Base-by-base conservation (phyloP, 768 basidiomycete genomes). In the Boletus pseudo-olivaceus region DNA sequence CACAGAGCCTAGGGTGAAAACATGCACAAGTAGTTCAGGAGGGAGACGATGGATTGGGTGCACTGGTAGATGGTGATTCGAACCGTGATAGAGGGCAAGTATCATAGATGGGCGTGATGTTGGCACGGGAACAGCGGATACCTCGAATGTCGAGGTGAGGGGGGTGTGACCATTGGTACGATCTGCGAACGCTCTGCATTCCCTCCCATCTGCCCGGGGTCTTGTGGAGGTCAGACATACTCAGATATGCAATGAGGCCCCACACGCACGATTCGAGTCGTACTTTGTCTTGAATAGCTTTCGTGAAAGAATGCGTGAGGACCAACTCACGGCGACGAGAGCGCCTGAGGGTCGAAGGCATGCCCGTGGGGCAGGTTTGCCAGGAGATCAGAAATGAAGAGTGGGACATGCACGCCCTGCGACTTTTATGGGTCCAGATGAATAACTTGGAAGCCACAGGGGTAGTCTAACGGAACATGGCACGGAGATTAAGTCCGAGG, bases 1-100 rank as follows among this genome's bases (percentile, higher is more conserved):
- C 53, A 82, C 70, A 12, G 83, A 75, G 15, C 82, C 87, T 14
- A 84, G 69, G 23, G 80, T 64, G 65, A 90, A 88, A 46, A 89
- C 78, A 55, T 81, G 77, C 35, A 82, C 73, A 37, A 90, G 75
- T 17, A 90, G 67, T 64, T 90, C 88, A 30, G 73, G 70, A 9
- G 88, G 87, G 42, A 90, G 79, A 26, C 67, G 63, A 55, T 77
- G 77, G 49, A 88, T 82, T 55, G 78, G 76, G 59, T 85, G 84
- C 10, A 67, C 46, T 65, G 71, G 47, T n/a, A 53, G 49, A 42
- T 58, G 62, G 41, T 58, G 56, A 29, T 62, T 61, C n/a, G 58
- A 35, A 23, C 54, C 54, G 39, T 54, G 60, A 45, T 70, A 66
- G 44, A 70, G 61, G 50, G 65, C 56, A 35, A 65, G 51, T 15